Evolutionary conservation across 208 protist species (phyloP).

Genomic region (Leishmania mexicana): DNA sequence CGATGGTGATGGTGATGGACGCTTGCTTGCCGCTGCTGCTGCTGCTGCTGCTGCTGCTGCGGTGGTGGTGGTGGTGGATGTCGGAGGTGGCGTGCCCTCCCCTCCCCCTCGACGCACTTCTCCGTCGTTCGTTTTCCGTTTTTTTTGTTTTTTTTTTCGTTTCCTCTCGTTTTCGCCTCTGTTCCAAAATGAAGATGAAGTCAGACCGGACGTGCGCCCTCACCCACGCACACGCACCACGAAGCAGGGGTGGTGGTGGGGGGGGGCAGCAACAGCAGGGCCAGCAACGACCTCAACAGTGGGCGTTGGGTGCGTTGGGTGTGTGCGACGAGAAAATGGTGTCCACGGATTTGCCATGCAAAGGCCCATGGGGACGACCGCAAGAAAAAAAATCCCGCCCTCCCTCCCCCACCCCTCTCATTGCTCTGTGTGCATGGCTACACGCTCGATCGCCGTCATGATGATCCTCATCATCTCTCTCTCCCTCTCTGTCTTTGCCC

Average conservation of each 20-base stretch:
- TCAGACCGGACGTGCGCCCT: no score
- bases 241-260: not conserved
- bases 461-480: not conserved
- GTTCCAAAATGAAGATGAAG: not conserved
- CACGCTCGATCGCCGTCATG: no score
- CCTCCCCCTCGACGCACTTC: not conserved
- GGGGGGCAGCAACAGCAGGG: not conserved
- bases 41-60: no score
- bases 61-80: not conserved
- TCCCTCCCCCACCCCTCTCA: not conserved
- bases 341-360: not conserved
- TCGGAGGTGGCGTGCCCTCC: not conserved
- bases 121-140: slow-evolving; percentile 9
- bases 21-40: no score
- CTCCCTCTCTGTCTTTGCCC: not conserved
- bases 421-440: not conserved
- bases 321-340: not conserved
- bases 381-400: not conserved
- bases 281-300: not conserved
- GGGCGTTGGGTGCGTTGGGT: not conserved
- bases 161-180: not conserved
- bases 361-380: not conserved
- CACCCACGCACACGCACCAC: not conserved
- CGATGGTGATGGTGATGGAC: not conserved
- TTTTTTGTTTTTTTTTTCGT: slow-evolving; percentile 7